Percentiles rank a stretch among this genome's conserved stretches.
phyloP scores from a whole-genome alignment of 2,329 filamentous ascomycete species.

The Fusarium subtropicale region DNA sequence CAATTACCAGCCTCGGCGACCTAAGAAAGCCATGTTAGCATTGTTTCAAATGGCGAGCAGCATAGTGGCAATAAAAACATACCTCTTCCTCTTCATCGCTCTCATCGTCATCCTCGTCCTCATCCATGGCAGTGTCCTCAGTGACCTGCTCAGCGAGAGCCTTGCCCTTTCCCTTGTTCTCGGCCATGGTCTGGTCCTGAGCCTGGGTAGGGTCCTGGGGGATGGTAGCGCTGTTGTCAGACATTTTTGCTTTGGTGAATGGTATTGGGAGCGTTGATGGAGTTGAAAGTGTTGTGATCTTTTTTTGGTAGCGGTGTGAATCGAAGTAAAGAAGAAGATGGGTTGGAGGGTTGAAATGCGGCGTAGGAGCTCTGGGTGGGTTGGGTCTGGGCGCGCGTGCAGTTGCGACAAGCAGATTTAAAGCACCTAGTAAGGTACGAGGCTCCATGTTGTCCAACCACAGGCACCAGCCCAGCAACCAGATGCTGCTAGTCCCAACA shows the following conservation, averaged over 20 bases:
- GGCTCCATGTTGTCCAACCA: constrained; percentile 1
- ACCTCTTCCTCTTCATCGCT: constrained; percentile 53
- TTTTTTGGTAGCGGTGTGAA: constrained; percentile 20
- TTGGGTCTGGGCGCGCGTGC: constrained; percentile 14
- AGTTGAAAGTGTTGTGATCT: constrained; percentile 12
- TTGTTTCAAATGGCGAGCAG: background rate
- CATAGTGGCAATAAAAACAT: constrained; percentile 7
- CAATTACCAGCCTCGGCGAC: constrained; percentile 49
- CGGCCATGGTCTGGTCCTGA: constrained; percentile 56
- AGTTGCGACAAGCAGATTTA: constrained; percentile 2
- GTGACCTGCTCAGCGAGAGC: constrained; percentile 63
- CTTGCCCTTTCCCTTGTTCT: constrained; percentile 92
- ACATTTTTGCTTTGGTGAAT: constrained; percentile 53
- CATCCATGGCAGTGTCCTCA: constrained; percentile 76
- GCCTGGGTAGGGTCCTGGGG: constrained; percentile 58
- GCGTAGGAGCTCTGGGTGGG: constrained; percentile 45
- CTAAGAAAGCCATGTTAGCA: constrained; percentile 46
- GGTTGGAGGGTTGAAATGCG: constrained; percentile 41
- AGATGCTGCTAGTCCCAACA: background rate
- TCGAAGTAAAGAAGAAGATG: constrained; percentile 24
- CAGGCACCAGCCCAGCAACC: constrained; percentile 1
- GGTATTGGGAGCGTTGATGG: background rate
- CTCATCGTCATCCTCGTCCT: constrained; percentile 71
- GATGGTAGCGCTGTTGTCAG: constrained; percentile 63
- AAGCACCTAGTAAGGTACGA: constrained; percentile 1